Conservation (phyloP, 2,329 filamentous ascomycete species). For the Apiospora marii region DNA sequence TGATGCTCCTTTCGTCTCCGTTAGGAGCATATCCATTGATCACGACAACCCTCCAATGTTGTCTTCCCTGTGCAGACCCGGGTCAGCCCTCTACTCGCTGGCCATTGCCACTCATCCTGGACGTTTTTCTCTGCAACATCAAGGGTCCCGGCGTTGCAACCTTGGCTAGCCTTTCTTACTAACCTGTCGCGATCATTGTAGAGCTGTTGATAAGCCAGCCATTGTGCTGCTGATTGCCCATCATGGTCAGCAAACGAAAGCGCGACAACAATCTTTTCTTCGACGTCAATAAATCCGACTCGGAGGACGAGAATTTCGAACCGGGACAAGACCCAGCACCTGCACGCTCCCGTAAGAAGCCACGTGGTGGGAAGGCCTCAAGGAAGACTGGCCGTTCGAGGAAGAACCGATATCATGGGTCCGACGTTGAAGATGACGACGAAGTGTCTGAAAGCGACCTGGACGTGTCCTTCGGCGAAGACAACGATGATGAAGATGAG, state of each 20-base stretch:
- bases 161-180: background rate
- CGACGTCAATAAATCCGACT: slow-evolving; percentile 72
- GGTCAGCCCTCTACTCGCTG: background rate
- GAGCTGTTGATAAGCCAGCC: background rate
- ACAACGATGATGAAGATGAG: slow-evolving; percentile 46
- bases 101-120: background rate
- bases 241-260: slow-evolving; percentile 64
- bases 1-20: too few relatives aligned
- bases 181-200: background rate
- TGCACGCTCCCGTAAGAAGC: slow-evolving; percentile 46
- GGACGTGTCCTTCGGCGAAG: slow-evolving; percentile 56
- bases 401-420: slow-evolving; percentile 59
- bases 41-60: background rate
- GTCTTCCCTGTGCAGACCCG: background rate
- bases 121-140: background rate
- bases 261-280: slow-evolving; percentile 59
- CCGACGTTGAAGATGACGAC: slow-evolving; percentile 69
- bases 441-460: slow-evolving; percentile 61
- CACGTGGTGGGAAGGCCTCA: slow-evolving; percentile 47
- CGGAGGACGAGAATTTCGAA: slow-evolving; percentile 72
- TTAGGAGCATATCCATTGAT: background rate
- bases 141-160: background rate
- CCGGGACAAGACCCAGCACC: slow-evolving; percentile 52
- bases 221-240: slow-evolving; percentile 28
- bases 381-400: slow-evolving; percentile 38